Base-by-base conservation (phyloP, 306 rosid species). In the Quercus agrifolia region DNA sequence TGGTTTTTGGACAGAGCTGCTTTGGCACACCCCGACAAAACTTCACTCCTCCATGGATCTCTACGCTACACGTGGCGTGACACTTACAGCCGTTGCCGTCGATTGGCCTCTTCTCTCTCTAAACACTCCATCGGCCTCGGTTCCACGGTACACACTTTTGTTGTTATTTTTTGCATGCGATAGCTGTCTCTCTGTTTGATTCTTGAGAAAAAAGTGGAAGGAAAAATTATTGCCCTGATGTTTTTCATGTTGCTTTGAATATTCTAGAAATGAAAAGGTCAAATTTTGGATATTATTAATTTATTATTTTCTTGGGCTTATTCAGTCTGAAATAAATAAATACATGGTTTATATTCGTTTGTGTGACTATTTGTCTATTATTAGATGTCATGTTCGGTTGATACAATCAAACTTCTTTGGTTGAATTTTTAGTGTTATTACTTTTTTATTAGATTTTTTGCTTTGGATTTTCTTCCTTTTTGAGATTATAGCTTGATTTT, bases 1-100 rank as follows among this genome's bases (percentile, higher is more conserved):
- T 91, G 94, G 98, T 91, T 92, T 83, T 79, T 95, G 12, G 92
- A 94, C 57, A 90, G 99, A 83, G 97, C 97, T 0, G 91, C 99
- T 71, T 23, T 77, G 83, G 94, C 90, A 18, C 98, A 95, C 59
- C 98, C 98, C 0, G 83, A 85, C 77, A 89, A 92, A 83, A 71
- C 30, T 6, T 92, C 99, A 1, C 35, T 95, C 63, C 84, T 92
- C 56, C 97, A 95, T 23, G 98, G 95, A 84, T 91, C 97, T 21
- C 92, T 73, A 15, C 88, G 70, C 73, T 90, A 91, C 93, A 92
- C 93, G 56, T 92, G 99, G 98, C 95, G 69, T 0, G 89, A 90
- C 17, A 95, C 99, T 31, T 95, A 95, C 77, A 89, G 59, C 5
- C 97, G 97, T 11, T 92, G 96, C 83, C 93, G 97, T 70, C 92